A percentile compares a stretch with the other conserved stretches of the same genome.
Evolutionary conservation across 495 filamentous ascomycete species (phyloP).

Genomic region (Glutinoglossum americanum): DNA sequence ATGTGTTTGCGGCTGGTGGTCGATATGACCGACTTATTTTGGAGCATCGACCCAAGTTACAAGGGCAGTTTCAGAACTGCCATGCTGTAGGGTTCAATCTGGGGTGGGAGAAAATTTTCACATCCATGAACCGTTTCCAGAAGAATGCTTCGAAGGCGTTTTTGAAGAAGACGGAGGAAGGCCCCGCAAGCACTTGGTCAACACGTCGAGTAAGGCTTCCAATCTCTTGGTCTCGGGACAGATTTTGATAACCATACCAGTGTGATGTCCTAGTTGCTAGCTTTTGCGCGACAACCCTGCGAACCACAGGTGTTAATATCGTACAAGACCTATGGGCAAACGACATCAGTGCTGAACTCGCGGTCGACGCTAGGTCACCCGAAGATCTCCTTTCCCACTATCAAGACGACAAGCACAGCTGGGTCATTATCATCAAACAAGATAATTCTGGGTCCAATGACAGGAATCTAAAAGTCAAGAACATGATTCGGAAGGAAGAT

Average conservation of each 20-base stretch:
- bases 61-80: slow-evolving; percentile 20
- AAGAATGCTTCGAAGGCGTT: slow-evolving; percentile 37
- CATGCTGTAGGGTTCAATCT: slow-evolving; percentile 88
- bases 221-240: not conserved
- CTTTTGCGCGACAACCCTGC: slow-evolving; percentile 57
- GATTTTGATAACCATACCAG: slow-evolving; percentile 16
- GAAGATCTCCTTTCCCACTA: slow-evolving; percentile 52
- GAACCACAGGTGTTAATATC: slow-evolving; percentile 51
- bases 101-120: slow-evolving; percentile 61
- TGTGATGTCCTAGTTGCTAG: slow-evolving; percentile 82
- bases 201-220: slow-evolving; percentile 34
- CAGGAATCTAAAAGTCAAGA: slow-evolving; percentile 52
- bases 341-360: slow-evolving; percentile 78
- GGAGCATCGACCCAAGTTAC: slow-evolving; percentile 39
- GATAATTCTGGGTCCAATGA: slow-evolving; percentile 35
- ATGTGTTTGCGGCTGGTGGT: slow-evolving; percentile 85
- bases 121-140: slow-evolving; percentile 41
- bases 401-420: slow-evolving; percentile 53
- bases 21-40: slow-evolving; percentile 76
- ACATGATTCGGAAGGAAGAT: slow-evolving; percentile 57
- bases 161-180: slow-evolving; percentile 41
- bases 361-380: slow-evolving; percentile 42
- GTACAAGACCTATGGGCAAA: slow-evolving; percentile 62
- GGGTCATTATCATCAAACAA: slow-evolving; percentile 73
- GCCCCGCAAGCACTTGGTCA: slow-evolving; percentile 26